Conservation (phyloP, 2,329 filamentous ascomycete genomes). For the Verticillium tricorpus region DNA sequence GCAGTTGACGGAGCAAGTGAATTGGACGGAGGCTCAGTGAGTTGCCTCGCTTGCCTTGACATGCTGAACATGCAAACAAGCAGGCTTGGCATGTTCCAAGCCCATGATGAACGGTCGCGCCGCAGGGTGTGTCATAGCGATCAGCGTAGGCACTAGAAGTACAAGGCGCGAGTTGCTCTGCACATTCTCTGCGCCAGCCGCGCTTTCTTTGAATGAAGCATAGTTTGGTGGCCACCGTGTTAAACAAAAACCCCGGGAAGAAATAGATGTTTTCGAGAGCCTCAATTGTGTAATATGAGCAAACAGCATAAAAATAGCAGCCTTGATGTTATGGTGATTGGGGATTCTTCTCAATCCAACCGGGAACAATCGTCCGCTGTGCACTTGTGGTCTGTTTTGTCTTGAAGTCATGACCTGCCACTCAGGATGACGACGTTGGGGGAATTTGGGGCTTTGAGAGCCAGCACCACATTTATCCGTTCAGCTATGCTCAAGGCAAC, state of each 20-base stretch:
- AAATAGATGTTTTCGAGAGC: not conserved
- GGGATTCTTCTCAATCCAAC: too few relatives aligned
- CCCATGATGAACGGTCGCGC: not conserved
- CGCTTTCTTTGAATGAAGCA: not conserved
- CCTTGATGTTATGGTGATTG: too few relatives aligned
- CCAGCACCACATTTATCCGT: too few relatives aligned
- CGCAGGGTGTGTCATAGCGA: not conserved
- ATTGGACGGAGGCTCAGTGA: constrained; percentile 79
- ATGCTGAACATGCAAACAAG: not conserved
- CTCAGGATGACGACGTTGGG: too few relatives aligned
- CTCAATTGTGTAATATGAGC: not conserved
- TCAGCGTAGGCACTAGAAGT: not conserved
- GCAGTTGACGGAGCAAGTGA: constrained; percentile 84
- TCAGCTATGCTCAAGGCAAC: too few relatives aligned
- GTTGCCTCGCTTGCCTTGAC: not conserved
- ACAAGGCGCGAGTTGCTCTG: not conserved
- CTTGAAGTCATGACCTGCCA: too few relatives aligned
- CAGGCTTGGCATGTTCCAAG: not conserved
- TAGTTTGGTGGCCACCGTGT: not conserved
- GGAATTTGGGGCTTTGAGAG: too few relatives aligned
- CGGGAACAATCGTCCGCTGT: too few relatives aligned
- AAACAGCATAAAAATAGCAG: too few relatives aligned
- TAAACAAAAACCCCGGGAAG: not conserved
- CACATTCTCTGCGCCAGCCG: too few relatives aligned
- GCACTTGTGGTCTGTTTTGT: too few relatives aligned